Evolutionary conservation across 176 grass and related monocot species (phyloP), one percentile per base, ranked within the genome.

Genomic region (Oryza meridionalis): DNA sequence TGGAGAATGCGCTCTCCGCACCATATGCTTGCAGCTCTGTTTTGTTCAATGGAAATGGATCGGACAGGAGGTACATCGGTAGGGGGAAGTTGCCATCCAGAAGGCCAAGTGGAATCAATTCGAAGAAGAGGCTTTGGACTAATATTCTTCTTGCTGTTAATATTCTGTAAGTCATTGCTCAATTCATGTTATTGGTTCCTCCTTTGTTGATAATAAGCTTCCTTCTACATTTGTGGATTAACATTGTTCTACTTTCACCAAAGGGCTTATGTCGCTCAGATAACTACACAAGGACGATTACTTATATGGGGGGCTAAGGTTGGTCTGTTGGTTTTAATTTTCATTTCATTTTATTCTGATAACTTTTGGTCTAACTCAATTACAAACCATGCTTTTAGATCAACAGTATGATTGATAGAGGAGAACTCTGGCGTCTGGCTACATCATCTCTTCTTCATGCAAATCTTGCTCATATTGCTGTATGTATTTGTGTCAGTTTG

Each of bases 251-350:
- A 7, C 47, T 83, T 67, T 84, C 17, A 58, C 42, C 22, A 40
- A 62, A 95, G 92, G 85, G 85, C 87, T 66, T 97, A 92, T 70
- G 79, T 88, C 0, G 90, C 88, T 84, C 92, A 98, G 82, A 81
- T 95, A 84, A 88, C 87, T 88, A 82, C 92, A 11, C 79, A 93
- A 75, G 93, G 96, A 77, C 90, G 76, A 70, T 81, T 98, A 70
- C 82, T 98, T 82, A 51, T 94, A 38, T 98, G 83, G 93, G 96
- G 96, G 81, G 91, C 96, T 64, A 98, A 98, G 96, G 96, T 98
- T 86, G 29, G 89, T 86, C 53, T 49, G 16, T 43, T 1, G n/a
- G 31, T 83, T 86, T 3, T 75, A 89, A 63, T 85, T 63, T 81
- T 65, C 33, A 22, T 11, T 86, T 80, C 70, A 86, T 8, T 67